These are phyloP conservation scores for Bathelium albidoporum DNA, from an alignment of 495 filamentous ascomycete species.

Conservation along the genomic window DNA sequence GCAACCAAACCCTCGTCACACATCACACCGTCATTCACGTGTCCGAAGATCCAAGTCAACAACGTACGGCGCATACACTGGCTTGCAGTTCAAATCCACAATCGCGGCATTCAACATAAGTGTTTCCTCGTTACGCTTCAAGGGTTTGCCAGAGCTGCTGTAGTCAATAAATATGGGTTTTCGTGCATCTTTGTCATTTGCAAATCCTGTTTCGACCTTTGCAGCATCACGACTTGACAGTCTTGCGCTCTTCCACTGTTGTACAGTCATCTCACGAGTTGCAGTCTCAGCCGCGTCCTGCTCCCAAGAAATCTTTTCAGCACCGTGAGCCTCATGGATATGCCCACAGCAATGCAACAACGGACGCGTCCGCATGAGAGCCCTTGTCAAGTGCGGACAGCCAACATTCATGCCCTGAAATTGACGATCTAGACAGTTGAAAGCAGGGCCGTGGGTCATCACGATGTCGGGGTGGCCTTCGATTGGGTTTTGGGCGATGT, in stretches of 20 bases:
- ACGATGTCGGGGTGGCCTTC: conserved; percentile 45
- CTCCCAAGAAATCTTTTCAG: conserved; percentile 45
- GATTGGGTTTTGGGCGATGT: conserved; percentile 37
- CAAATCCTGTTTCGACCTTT: conserved; percentile 5
- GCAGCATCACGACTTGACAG: not conserved
- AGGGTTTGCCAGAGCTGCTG: conserved; percentile 20
- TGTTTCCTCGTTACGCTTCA: conserved; percentile 47
- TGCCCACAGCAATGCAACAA: conserved; percentile 63
- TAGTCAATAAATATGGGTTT: conserved; percentile 6
- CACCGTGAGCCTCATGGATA: conserved; percentile 70
- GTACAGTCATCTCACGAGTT: conserved; percentile 34
- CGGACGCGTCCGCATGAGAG: conserved; percentile 43
- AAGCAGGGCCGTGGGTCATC: conserved; percentile 67
- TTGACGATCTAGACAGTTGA: conserved; percentile 44
- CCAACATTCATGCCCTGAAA: conserved; percentile 35
- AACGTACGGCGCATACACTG: conserved; percentile 50
- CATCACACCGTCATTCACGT: not conserved
- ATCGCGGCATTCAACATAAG: conserved; percentile 67
- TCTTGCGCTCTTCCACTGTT: not conserved
- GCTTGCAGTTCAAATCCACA: conserved; percentile 39
- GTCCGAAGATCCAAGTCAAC: conserved; percentile 49
- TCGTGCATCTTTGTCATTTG: conserved; percentile 16
- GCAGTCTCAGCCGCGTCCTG: conserved; percentile 23
- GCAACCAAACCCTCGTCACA: not conserved
- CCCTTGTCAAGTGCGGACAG: conserved; percentile 46